These are phyloP conservation scores for Phytophthora quininea DNA, from an alignment of 352 stramenopile species.

Conservation along the genomic window DNA sequence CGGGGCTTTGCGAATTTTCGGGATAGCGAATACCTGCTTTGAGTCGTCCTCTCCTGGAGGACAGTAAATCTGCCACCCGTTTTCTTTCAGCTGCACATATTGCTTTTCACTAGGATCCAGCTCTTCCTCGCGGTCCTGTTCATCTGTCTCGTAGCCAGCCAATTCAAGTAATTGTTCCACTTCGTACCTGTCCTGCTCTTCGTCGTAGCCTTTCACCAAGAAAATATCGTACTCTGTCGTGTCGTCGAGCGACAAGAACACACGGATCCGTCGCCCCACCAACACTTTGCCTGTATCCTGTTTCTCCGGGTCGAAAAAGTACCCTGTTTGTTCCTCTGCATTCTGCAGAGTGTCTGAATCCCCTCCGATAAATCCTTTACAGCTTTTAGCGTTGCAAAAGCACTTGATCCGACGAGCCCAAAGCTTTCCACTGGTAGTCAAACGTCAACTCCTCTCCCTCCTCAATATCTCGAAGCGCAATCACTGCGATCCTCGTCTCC, in stretches of 20 bases:
- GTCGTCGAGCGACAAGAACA: conserved; percentile 67
- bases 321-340: conserved; percentile 43
- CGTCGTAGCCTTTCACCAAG: conserved; percentile 54
- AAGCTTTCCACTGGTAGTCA: conserved; percentile 96
- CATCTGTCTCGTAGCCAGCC: conserved; percentile 37
- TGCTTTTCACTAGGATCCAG: conserved; percentile 36
- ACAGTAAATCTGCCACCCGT: conserved; percentile 79
- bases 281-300: conserved; percentile 53
- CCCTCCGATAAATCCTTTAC: conserved; percentile 80
- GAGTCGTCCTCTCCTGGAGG: conserved; percentile 60
- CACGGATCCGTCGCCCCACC: conserved; percentile 61
- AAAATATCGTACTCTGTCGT: conserved; percentile 64
- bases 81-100: conserved; percentile 42
- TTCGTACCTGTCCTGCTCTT: conserved; percentile 54
- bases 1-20: conserved; percentile 53
- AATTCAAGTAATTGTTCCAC: conserved; percentile 47
- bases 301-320: conserved; percentile 70
- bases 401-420: conserved; percentile 86
- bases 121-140: conserved; percentile 49
- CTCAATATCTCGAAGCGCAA: conserved; percentile 90
- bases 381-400: conserved; percentile 66
- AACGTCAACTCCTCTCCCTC: conserved; percentile 94
- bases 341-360: conserved; percentile 49
- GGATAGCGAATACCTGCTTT: conserved; percentile 80
- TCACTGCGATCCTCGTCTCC: conserved; percentile 93